Conservation (phyloP, 768 basidiomycete species). For the Crassisporium funariophilum region DNA sequence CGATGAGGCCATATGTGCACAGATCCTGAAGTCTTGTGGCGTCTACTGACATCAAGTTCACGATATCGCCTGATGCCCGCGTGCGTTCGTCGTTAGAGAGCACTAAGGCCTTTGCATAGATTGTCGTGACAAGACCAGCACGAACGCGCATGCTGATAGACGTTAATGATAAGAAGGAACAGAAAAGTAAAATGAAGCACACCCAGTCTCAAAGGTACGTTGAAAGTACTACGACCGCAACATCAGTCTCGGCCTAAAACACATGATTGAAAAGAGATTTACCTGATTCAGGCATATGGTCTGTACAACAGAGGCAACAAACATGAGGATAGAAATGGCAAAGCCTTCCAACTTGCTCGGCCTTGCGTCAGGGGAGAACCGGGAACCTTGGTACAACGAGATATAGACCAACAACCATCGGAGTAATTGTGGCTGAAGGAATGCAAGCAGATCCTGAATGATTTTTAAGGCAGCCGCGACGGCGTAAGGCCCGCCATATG, state of each 20-base stretch:
- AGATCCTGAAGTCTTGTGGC: conserved; percentile 78
- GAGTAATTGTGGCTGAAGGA: conserved; percentile 86
- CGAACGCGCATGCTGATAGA: conserved; percentile 81
- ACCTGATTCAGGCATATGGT: conserved; percentile 83
- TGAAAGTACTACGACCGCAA: conserved; percentile 74
- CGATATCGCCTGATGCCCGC: conserved; percentile 87
- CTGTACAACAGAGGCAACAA: conserved; percentile 74
- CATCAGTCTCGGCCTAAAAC: background rate
- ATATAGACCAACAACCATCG: conserved; percentile 82
- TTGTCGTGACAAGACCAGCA: conserved; percentile 81
- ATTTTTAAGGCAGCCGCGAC: conserved; percentile 68
- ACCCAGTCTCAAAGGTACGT: conserved; percentile 73
- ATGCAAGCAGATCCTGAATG: conserved; percentile 78
- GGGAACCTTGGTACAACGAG: conserved; percentile 65
- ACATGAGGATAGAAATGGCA: conserved; percentile 77
- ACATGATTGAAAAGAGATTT: conserved; percentile 4
- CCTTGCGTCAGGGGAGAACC: conserved; percentile 32
- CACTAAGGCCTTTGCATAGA: conserved; percentile 85
- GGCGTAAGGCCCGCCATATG: conserved; percentile 80
- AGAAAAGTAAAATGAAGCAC: conserved; percentile 6
- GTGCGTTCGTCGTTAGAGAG: conserved; percentile 85
- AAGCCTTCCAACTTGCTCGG: conserved; percentile 67
- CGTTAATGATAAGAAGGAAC: background rate
- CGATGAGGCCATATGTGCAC: conserved; percentile 81
- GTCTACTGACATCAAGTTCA: conserved; percentile 92